phyloP scores from a whole-genome alignment of 169 alveolate genomes.

The Cryptosporidium xiaoi region DNA sequence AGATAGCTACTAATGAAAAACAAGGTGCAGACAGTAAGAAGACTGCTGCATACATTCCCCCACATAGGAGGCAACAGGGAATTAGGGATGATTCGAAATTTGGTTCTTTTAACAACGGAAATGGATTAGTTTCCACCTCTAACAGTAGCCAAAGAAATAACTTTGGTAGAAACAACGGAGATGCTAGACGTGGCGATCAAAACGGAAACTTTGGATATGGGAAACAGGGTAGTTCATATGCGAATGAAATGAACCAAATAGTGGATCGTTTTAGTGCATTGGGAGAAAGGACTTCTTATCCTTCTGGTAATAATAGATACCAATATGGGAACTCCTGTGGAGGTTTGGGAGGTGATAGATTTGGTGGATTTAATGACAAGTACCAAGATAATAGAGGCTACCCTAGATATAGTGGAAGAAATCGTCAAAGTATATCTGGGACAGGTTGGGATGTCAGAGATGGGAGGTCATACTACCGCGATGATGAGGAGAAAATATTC shows the following conservation, averaged over 20 bases:
- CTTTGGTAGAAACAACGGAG: neutral
- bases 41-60: conserved; percentile 68
- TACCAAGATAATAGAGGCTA: conserved; percentile 25
- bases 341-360: conserved; percentile 14
- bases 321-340: conserved; percentile 21
- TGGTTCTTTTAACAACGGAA: conserved; percentile 8
- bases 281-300: conserved; percentile 19
- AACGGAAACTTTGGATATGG: conserved; percentile 18
- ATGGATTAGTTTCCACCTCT: conserved; percentile 1
- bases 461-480: conserved; percentile 83
- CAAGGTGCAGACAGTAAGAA: conserved; percentile 59
- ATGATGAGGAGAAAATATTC: conserved; percentile 85
- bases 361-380: conserved; percentile 19
- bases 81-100: conserved; percentile 50
- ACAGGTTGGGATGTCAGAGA: conserved; percentile 86
- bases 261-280: conserved; percentile 58
- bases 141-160: conserved; percentile 17
- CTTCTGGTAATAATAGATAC: conserved; percentile 25
- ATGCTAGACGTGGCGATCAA: conserved; percentile 35
- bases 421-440: conserved; percentile 34
- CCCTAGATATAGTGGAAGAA: conserved; percentile 29
- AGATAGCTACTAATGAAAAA: conserved; percentile 45
- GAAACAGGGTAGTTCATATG: conserved; percentile 9
- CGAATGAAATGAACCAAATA: neutral
- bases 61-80: conserved; percentile 63